phyloP scores from a whole-genome alignment of 1,284 basidiomycete genomes.

The Coniferiporia sulphurascens region DNA sequence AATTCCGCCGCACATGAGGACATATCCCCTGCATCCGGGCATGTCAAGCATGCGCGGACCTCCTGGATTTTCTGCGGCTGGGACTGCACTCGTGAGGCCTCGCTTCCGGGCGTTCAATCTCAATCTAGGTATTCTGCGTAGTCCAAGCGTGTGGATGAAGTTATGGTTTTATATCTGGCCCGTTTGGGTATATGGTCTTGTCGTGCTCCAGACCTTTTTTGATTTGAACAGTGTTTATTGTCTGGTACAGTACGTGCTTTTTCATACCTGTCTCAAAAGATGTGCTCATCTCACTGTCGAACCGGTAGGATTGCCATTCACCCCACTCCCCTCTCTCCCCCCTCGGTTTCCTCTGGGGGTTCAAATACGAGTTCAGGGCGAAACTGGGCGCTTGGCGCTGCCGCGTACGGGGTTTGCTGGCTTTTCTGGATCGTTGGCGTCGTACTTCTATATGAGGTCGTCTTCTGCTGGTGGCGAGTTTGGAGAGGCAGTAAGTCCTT shows the following conservation, averaged over 20 bases:
- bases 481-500: constrained; percentile 50
- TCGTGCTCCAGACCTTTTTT: constrained; percentile 72
- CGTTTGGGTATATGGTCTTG: constrained; percentile 61
- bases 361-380: constrained; percentile 40
- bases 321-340: constrained; percentile 62
- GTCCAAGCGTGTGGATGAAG: constrained; percentile 32
- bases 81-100: constrained; percentile 36
- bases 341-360: constrained; percentile 30
- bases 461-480: constrained; percentile 77
- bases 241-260: constrained; percentile 60
- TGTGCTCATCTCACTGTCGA: neutral
- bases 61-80: neutral
- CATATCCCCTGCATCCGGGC: constrained; percentile 10
- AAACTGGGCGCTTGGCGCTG: constrained; percentile 73
- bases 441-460: constrained; percentile 73
- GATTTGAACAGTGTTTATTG: constrained; percentile 80
- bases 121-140: constrained; percentile 59
- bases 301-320: constrained; percentile 55
- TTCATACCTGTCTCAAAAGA: neutral
- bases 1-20: constrained; percentile 30
- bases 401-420: constrained; percentile 78
- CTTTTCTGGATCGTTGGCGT: constrained; percentile 68
- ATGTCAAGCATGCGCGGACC: constrained; percentile 1
- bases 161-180: constrained; percentile 42
- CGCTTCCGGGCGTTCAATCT: constrained; percentile 60